Percentiles rank a stretch among this genome's conserved stretches.
These are phyloP conservation scores for Verticillium dahliae DNA, from an alignment of 2,329 filamentous ascomycete genomes.

Conservation along the genomic window DNA sequence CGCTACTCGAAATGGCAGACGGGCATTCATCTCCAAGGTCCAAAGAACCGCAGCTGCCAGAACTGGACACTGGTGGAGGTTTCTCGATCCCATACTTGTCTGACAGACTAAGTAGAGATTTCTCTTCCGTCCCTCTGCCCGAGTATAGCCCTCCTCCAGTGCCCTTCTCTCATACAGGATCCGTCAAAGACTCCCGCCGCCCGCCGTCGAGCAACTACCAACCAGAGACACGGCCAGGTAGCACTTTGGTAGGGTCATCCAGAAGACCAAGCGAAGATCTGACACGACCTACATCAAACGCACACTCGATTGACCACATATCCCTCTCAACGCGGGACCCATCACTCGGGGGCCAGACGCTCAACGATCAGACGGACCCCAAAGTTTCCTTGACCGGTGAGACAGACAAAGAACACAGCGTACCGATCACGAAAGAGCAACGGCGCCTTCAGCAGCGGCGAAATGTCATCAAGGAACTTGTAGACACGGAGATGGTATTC, in stretches of 20 bases:
- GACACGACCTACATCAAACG: slow-evolving; percentile 32
- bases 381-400: slow-evolving; percentile 22
- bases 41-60: slow-evolving; percentile 35
- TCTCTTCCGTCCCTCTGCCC: slow-evolving; percentile 30
- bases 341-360: slow-evolving; percentile 27
- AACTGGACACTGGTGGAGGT: slow-evolving; percentile 43
- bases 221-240: slow-evolving; percentile 33
- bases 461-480: slow-evolving; percentile 81
- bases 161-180: slow-evolving; percentile 28
- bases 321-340: slow-evolving; percentile 36
- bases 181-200: slow-evolving; percentile 19
- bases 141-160: slow-evolving; percentile 45
- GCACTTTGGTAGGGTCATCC: slow-evolving; percentile 33
- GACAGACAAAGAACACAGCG: slow-evolving; percentile 30
- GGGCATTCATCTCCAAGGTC: slow-evolving; percentile 8
- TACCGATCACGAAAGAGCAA: slow-evolving; percentile 46
- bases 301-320: slow-evolving; percentile 39
- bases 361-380: slow-evolving; percentile 28
- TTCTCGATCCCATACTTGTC: slow-evolving; percentile 42
- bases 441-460: slow-evolving; percentile 74
- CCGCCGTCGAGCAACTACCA: slow-evolving; percentile 32
- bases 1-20: slow-evolving; percentile 18
- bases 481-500: slow-evolving; percentile 89
- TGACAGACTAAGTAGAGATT: slow-evolving; percentile 20
- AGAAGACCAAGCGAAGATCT: slow-evolving; percentile 39